A percentile compares a stretch with the other conserved stretches of the same genome.
Conservation (phyloP, 2,329 filamentous ascomycete species). For the Neurospora sp. region DNA sequence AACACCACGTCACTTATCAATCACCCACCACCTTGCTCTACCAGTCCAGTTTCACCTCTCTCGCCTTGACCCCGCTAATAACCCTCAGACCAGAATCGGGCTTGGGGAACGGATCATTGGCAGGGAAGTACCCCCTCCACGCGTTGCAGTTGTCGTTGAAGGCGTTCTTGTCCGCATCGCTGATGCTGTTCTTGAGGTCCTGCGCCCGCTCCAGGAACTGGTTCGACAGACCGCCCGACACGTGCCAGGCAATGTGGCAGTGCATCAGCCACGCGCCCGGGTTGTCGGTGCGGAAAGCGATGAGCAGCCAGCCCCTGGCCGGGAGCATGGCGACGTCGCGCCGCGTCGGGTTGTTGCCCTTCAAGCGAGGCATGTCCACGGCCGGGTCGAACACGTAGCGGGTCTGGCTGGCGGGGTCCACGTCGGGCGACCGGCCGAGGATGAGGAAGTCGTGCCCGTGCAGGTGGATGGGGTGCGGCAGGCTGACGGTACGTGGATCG, state of each 20-base stretch:
- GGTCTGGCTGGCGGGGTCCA: slow-evolving; percentile 5
- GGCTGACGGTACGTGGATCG: slow-evolving; percentile 7
- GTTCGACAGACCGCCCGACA: slow-evolving; percentile 36
- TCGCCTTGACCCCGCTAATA: neutral
- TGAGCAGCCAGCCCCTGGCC: slow-evolving; percentile 32
- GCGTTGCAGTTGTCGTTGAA: slow-evolving; percentile 19
- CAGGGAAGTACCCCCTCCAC: slow-evolving; percentile 15
- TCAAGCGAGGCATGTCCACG: slow-evolving; percentile 22
- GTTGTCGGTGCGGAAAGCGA: slow-evolving; percentile 40
- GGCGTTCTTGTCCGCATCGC: slow-evolving; percentile 8
- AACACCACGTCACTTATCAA: neutral
- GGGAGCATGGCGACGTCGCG: slow-evolving; percentile 39
- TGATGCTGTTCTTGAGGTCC: slow-evolving; percentile 10
- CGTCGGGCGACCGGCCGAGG: slow-evolving; percentile 21
- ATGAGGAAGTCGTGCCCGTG: slow-evolving; percentile 27
- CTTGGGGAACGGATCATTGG: slow-evolving; percentile 15
- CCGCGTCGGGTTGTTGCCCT: slow-evolving; percentile 32
- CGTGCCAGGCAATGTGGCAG: slow-evolving; percentile 42
- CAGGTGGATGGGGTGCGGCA: slow-evolving; percentile 22
- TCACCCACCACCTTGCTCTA: neutral
- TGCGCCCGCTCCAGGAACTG: slow-evolving; percentile 35
- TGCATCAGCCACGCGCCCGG: slow-evolving; percentile 40
- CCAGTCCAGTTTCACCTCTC: neutral
- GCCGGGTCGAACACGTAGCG: slow-evolving; percentile 18
- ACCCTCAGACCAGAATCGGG: slow-evolving; percentile 14